phyloP scores from a whole-genome alignment of 1,139 yeast species.

The Yamadazyma diospyri region DNA sequence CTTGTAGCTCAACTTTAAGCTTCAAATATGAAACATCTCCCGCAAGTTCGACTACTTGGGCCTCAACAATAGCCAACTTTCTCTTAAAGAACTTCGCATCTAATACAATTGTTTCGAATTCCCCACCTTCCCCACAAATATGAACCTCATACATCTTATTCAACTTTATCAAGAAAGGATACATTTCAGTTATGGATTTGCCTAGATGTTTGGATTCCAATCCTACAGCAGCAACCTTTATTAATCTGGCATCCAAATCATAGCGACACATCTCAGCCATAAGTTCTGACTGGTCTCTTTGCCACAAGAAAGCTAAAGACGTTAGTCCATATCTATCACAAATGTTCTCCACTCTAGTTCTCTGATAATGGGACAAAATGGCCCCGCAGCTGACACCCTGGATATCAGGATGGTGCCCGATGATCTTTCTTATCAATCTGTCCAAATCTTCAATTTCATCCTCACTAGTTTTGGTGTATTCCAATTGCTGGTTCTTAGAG shows the following conservation, averaged over 20 bases:
- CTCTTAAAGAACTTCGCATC: constrained; percentile 80
- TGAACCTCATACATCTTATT: constrained; percentile 76
- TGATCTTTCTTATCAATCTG: constrained; percentile 45
- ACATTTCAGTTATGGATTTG: constrained; percentile 56
- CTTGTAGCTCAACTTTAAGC: constrained; percentile 37
- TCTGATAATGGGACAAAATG: constrained; percentile 85
- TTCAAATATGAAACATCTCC: constrained; percentile 64
- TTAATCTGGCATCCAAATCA: constrained; percentile 75
- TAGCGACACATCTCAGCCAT: constrained; percentile 78
- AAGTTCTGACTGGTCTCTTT: constrained; percentile 71
- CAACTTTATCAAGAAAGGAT: constrained; percentile 55
- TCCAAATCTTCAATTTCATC: constrained; percentile 88
- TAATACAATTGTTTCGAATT: constrained; percentile 86
- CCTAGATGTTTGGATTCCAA: constrained; percentile 65
- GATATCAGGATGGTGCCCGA: constrained; percentile 60
- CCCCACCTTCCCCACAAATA: constrained; percentile 98
- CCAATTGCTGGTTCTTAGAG: constrained; percentile 63
- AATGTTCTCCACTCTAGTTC: constrained; percentile 90
- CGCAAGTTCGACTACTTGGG: constrained; percentile 43
- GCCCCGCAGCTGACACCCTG: constrained; percentile 95
- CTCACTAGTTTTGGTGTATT: constrained; percentile 58
- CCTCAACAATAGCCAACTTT: constrained; percentile 43
- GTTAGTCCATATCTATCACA: constrained; percentile 70
- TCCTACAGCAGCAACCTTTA: constrained; percentile 94
- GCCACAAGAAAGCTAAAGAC: constrained; percentile 83